phyloP scores from a whole-genome alignment of 169 alveolate genomes.

The Amoebophrya sp. region DNA sequence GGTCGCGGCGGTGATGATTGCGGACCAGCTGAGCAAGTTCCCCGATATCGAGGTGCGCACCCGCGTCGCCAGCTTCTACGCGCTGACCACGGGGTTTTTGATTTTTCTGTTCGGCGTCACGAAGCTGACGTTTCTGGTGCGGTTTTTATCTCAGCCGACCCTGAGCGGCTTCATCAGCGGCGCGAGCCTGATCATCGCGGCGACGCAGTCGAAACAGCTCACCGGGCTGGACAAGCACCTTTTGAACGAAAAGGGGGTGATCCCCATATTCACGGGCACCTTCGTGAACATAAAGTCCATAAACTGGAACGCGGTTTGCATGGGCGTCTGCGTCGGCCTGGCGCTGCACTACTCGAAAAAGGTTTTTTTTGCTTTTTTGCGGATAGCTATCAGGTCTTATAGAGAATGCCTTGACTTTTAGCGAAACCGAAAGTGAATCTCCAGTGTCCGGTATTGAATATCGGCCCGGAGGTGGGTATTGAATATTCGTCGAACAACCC shows the following conservation, averaged over 20 bases:
- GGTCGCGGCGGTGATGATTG: not conserved
- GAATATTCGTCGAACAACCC: too few species aligned
- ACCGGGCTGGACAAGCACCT: not conserved
- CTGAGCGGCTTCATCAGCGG: not conserved
- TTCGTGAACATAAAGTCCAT: not conserved
- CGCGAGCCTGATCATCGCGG: not conserved
- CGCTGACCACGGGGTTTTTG: not conserved
- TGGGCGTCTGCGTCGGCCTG: not conserved
- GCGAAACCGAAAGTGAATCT: too few species aligned
- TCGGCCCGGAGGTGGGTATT: too few species aligned
- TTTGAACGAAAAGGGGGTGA: not conserved
- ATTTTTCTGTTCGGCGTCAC: not conserved
- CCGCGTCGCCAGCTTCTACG: not conserved
- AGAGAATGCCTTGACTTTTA: too few species aligned
- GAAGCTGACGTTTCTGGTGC: not conserved
- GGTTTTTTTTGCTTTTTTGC: too few species aligned
- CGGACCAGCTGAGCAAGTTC: not conserved
- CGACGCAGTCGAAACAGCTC: not conserved
- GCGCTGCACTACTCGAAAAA: not conserved
- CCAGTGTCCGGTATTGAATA: too few species aligned
- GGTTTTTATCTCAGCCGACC: not conserved
- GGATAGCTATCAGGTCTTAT: too few species aligned
- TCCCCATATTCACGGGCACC: not conserved
- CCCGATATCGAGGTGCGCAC: not conserved
- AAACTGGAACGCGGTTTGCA: not conserved